Conservation (phyloP, 306 rosid genomes). For the Prunus mongolica region DNA sequence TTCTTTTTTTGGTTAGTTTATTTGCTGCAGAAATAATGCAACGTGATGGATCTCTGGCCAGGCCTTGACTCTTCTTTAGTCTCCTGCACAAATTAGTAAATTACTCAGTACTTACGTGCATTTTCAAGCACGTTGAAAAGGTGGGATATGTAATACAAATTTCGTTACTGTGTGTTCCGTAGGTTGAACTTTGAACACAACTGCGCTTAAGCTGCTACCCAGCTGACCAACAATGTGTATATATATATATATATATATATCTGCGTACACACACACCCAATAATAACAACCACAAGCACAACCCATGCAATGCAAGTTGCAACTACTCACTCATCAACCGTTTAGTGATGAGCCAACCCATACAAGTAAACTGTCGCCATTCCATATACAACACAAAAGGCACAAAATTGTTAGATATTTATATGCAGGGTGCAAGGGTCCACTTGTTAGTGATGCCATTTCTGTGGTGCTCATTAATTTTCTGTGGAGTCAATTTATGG, state of each 20-base stretch:
- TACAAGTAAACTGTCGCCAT: no score
- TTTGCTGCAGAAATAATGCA: no score
- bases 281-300: no score
- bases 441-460: not conserved
- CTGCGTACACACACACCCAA: not conserved
- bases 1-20: no score
- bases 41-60: no score
- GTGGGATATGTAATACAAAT: not conserved
- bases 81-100: not conserved
- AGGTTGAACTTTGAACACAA: slow-evolving; percentile 4
- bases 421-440: not conserved
- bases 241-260: no score
- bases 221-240: not conserved
- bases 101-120: not conserved
- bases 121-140: not conserved
- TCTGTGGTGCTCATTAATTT: not conserved
- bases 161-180: not conserved
- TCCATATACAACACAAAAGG: no score
- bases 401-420: no score
- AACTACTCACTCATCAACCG: no score
- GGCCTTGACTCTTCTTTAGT: not conserved
- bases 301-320: no score
- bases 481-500: not conserved
- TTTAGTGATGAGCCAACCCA: no score
- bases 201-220: not conserved